These are phyloP conservation scores for Kurtzmaniella quercitrusa DNA, from an alignment of 1,139 yeast genomes.

Conservation along the genomic window DNA sequence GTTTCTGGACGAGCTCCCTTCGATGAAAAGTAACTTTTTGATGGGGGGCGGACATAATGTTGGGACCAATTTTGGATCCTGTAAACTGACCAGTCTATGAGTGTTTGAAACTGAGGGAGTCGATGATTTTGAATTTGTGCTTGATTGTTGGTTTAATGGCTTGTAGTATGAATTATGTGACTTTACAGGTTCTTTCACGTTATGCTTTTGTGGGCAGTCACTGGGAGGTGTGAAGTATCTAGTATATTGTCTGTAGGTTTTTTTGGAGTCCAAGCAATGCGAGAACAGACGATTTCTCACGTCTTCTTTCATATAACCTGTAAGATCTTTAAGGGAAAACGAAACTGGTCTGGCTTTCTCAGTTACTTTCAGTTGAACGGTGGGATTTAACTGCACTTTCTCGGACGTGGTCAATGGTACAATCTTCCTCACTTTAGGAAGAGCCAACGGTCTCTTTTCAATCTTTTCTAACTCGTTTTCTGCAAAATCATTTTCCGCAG, in stretches of 20 bases:
- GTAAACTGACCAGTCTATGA: background rate
- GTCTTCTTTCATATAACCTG: constrained; percentile 14
- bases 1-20: background rate
- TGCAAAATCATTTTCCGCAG: background rate
- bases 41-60: background rate
- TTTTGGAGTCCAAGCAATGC: constrained; percentile 29
- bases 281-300: constrained; percentile 30
- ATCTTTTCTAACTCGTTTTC: background rate
- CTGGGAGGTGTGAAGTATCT: constrained; percentile 20
- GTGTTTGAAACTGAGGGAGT: no score
- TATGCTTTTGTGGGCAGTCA: background rate
- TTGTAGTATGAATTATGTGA: background rate
- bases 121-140: background rate
- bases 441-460: background rate
- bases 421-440: background rate
- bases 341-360: background rate
- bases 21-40: background rate
- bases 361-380: background rate
- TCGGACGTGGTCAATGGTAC: background rate
- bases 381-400: background rate
- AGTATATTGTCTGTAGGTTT: constrained; percentile 27
- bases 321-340: constrained; percentile 3
- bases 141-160: background rate
- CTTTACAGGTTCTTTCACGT: background rate
- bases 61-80: background rate